These are phyloP conservation scores for Starmerella powellii DNA, from an alignment of 805 yeast species.

Conservation along the genomic window DNA sequence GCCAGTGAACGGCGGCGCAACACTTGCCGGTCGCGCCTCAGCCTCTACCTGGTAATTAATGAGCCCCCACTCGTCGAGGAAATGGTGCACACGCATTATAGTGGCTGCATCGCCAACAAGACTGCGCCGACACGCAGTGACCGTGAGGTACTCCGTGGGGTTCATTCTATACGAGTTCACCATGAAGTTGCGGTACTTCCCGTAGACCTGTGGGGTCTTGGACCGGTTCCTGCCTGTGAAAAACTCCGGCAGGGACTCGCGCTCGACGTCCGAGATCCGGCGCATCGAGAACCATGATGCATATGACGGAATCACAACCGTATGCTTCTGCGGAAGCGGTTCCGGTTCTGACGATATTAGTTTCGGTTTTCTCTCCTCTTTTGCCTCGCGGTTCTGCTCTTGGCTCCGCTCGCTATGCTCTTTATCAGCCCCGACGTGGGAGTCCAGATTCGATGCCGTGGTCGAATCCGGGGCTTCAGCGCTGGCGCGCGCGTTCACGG, in stretches of 20 bases:
- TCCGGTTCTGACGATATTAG: not conserved
- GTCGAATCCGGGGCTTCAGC: too few species aligned
- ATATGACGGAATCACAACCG: conserved; percentile 77
- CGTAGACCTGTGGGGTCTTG: conserved; percentile 72
- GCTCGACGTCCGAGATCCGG: conserved; percentile 64
- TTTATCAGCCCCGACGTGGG: too few species aligned
- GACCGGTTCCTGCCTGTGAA: conserved; percentile 50
- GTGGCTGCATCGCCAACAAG: conserved; percentile 87
- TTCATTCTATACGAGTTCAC: conserved; percentile 75
- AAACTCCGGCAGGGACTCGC: conserved; percentile 76
- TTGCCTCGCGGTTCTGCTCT: too few species aligned
- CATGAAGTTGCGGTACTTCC: conserved; percentile 77
- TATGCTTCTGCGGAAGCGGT: conserved; percentile 53
- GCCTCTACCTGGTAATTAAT: conserved; percentile 87
- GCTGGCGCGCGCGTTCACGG: too few species aligned
- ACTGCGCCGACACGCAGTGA: conserved; percentile 83
- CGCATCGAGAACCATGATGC: conserved; percentile 73
- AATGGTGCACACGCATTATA: conserved; percentile 69
- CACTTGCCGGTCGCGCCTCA: conserved; percentile 48
- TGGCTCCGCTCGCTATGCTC: too few species aligned
- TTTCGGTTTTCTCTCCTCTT: too few species aligned
- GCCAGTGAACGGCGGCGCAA: conserved; percentile 65
- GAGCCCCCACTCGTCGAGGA: conserved; percentile 82
- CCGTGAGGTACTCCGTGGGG: conserved; percentile 78
- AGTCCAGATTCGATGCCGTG: too few species aligned